Percentiles rank a stretch among this genome's conserved stretches.
phyloP scores from a whole-genome alignment of 352 stramenopile species.

The Pythium scleroteichum region DNA sequence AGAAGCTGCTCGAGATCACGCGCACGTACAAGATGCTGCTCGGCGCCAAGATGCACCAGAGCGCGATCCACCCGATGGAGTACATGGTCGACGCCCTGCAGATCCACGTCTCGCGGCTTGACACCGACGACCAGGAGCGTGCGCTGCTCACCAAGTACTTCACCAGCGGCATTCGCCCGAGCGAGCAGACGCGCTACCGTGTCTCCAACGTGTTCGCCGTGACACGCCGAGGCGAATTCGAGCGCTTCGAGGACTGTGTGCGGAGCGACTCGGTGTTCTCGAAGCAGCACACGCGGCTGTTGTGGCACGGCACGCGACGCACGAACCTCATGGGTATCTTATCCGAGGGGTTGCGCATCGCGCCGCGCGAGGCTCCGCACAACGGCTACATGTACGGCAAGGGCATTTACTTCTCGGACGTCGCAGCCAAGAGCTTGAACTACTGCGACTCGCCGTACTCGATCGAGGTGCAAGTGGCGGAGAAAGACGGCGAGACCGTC shows the following conservation, averaged over 20 bases:
- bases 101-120: slow-evolving; percentile 41
- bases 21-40: slow-evolving; percentile 72
- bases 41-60: slow-evolving; percentile 43
- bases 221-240: slow-evolving; percentile 46
- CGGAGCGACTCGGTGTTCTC: slow-evolving; percentile 33
- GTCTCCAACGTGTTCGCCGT: slow-evolving; percentile 65
- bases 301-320: slow-evolving; percentile 83
- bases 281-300: slow-evolving; percentile 45
- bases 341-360: slow-evolving; percentile 77
- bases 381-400: slow-evolving; percentile 84
- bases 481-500: slow-evolving; percentile 14
- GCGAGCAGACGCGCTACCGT: slow-evolving; percentile 34
- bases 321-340: slow-evolving; percentile 86
- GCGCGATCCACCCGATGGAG: slow-evolving; percentile 49
- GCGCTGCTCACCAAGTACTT: slow-evolving; percentile 63
- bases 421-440: slow-evolving; percentile 64
- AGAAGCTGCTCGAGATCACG: slow-evolving; percentile 58
- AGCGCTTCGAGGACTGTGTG: slow-evolving; percentile 43
- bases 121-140: slow-evolving; percentile 29
- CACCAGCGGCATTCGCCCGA: slow-evolving; percentile 40
- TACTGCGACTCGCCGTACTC: slow-evolving; percentile 62
- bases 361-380: slow-evolving; percentile 70
- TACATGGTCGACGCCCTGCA: slow-evolving; percentile 72
- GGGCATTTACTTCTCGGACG: slow-evolving; percentile 84
- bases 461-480: slow-evolving; percentile 28